Evolutionary conservation across 495 filamentous ascomycete species (phyloP), one percentile per base, ranked within the genome.

Genomic region (Talaromyces borbonicus): DNA sequence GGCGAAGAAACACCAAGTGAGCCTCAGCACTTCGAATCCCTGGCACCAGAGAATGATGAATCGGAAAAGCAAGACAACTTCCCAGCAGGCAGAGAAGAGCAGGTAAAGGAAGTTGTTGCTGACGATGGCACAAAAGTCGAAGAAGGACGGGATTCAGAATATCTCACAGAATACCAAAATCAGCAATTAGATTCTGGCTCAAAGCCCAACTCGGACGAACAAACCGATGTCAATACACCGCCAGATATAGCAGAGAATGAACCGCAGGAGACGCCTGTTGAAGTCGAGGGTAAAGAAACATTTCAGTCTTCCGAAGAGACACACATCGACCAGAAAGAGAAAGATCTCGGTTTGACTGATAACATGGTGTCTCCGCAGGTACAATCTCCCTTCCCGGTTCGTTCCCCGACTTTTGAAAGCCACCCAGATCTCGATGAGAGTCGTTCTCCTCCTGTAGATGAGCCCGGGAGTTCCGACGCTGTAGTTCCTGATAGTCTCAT

Each of bases 271-370:
- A 57, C 57, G 55, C 63, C 65, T 65, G 60, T 61, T 59, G 65
- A 69, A 62, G 57, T 67, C 60, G 62, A 69, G 61, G 63, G 65
- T 69, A 69, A 72, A 67, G 65, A 69, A 48, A 46, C 43, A 14
- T 52, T 63, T 64, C 68, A 69, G 65, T 69, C 65, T 62, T 66
- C 62, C 65, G 65, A 61, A 62, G 65, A 52, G 56, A 60, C 52
- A 54, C 49, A 45, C 54, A 60, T 27, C 58, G 57, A 55, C 56
- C 51, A 43, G 44, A 58, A 54, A 58, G 58, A 61, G 59, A 59
- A 66, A 57, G 57, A 63, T 55, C 48, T 65, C 54, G 57, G 53
- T 67, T 68, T 65, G 68, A 69, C 68, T 71, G 68, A 71, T 71
- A 53, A 68, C 47, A 62, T 63, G 54, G 57, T 69, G 57, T 69